These are phyloP conservation scores for Sarocladium kiliense DNA, from an alignment of 2,329 filamentous ascomycete species.

Conservation along the genomic window DNA sequence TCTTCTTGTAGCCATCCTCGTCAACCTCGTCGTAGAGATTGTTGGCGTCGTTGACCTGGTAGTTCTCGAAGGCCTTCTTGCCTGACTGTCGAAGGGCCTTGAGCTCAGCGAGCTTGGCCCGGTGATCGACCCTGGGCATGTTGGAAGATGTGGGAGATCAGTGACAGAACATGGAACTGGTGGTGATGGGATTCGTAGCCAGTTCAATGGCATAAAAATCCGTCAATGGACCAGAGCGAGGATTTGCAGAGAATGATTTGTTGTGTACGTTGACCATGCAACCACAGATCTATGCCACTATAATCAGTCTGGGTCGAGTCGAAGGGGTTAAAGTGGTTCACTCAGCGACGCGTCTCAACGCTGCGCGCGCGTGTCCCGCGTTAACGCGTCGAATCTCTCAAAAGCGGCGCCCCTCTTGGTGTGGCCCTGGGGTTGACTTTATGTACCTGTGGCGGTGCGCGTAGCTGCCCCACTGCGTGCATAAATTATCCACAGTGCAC, in stretches of 20 bases:
- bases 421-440: no score
- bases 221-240: not conserved
- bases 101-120: slow-evolving; percentile 68
- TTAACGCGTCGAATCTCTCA: slow-evolving; percentile 9
- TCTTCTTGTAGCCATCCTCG: slow-evolving; percentile 94
- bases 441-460: not conserved
- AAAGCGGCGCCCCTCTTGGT: not conserved
- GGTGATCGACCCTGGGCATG: slow-evolving; percentile 32
- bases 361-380: slow-evolving; percentile 10
- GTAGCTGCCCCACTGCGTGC: no score
- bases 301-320: slow-evolving; percentile 2
- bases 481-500: no score
- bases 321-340: slow-evolving; percentile 8
- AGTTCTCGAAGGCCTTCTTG: slow-evolving; percentile 84
- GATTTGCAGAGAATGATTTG: not conserved
- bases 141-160: slow-evolving; percentile 11
- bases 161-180: slow-evolving; percentile 13
- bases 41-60: slow-evolving; percentile 78
- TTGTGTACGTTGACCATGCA: not conserved
- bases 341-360: not conserved
- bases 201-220: not conserved
- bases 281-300: not conserved
- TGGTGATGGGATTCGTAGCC: not conserved
- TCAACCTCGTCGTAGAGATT: slow-evolving; percentile 94
- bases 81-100: slow-evolving; percentile 79